Conservation (phyloP, 495 filamentous ascomycete genomes). For the Tuber microsphaerosporum region DNA sequence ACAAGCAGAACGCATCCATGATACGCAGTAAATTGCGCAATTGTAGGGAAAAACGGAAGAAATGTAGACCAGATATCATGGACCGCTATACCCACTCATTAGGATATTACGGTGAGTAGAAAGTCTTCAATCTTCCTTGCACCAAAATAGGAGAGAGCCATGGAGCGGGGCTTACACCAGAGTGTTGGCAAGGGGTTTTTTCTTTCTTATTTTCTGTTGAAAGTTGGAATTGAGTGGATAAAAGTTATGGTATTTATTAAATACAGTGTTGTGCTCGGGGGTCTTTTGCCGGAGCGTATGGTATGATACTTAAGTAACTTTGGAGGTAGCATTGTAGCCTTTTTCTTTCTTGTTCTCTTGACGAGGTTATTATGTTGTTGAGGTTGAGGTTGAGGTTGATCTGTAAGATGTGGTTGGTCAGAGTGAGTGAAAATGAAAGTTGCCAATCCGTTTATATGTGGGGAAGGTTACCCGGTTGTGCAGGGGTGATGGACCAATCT, state of each 20-base stretch:
- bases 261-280: background rate
- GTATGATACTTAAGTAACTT: too few species aligned
- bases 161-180: slow-evolving; percentile 37
- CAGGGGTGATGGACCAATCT: too few species aligned
- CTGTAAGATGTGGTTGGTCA: too few species aligned
- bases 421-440: too few species aligned
- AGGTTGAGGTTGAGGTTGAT: too few species aligned
- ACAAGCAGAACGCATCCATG: background rate
- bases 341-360: too few species aligned
- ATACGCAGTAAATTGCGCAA: background rate
- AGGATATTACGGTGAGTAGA: slow-evolving; percentile 37
- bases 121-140: slow-evolving; percentile 39
- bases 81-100: slow-evolving; percentile 33
- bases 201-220: background rate
- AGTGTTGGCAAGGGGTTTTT: slow-evolving; percentile 37
- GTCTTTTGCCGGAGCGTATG: background rate
- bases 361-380: too few species aligned
- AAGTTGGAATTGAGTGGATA: background rate
- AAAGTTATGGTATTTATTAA: background rate
- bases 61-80: slow-evolving; percentile 36
- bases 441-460: too few species aligned
- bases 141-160: slow-evolving; percentile 42
- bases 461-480: too few species aligned
- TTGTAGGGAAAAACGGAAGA: background rate
- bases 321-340: too few species aligned